Percentiles rank a stretch among this genome's conserved stretches.
These are phyloP conservation scores for Trifolium dubium DNA, from an alignment of 306 rosid genomes.

Conservation along the genomic window DNA sequence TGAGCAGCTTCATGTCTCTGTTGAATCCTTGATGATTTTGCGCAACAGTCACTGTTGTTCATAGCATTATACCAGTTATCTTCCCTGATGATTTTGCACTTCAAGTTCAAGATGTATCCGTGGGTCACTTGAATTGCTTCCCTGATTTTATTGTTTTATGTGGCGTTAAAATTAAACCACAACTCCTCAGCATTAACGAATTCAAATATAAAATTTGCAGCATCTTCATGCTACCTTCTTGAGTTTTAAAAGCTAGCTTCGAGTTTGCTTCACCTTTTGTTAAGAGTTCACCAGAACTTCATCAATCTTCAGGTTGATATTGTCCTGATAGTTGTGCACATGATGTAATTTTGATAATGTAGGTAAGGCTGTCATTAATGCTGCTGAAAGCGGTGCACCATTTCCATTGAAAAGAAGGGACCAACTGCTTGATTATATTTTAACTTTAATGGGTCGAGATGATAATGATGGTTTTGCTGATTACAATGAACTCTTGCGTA, in stretches of 20 bases:
- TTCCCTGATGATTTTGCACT: background rate
- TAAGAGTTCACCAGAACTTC: conserved; percentile 6
- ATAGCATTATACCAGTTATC: background rate
- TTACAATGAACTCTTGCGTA: conserved; percentile 77
- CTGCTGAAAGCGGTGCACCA: conserved; percentile 87
- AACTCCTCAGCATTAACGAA: background rate
- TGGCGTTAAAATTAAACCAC: background rate
- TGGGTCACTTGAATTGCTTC: background rate
- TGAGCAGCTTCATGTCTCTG: background rate
- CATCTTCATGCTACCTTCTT: conserved; percentile 2
- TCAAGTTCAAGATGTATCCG: background rate
- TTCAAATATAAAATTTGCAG: background rate
- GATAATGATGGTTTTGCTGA: conserved; percentile 79
- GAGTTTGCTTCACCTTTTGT: conserved; percentile 9
- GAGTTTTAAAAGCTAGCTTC: conserved; percentile 16
- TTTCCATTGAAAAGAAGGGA: conserved; percentile 96
- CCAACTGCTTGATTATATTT: conserved; percentile 80
- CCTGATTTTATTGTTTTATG: background rate
- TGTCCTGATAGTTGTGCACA: conserved; percentile 26
- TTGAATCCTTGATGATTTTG: background rate
- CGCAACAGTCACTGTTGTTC: background rate
- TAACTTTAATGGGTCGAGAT: conserved; percentile 92
- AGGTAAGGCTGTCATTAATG: conserved; percentile 97
- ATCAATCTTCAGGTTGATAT: conserved; percentile 19
- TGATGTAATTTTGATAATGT: conserved; percentile 40